Conservation (phyloP, 331 rosid genomes). For the Quercus lobata region DNA sequence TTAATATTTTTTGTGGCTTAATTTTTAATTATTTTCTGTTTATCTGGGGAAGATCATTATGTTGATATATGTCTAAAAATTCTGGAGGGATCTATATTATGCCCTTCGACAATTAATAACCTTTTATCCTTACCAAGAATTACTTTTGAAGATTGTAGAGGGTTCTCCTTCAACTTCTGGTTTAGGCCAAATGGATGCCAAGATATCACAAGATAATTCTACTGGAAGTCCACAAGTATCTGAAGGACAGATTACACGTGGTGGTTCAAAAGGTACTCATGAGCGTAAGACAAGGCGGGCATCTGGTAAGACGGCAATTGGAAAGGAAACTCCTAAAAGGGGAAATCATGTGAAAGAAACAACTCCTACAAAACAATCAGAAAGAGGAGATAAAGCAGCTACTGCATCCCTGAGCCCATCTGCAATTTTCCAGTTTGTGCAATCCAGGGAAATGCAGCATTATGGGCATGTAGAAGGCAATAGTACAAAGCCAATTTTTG, state of each 20-base stretch:
- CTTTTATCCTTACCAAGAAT: neutral
- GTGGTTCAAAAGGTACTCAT: slow-evolving; percentile 57
- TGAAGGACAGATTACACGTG: slow-evolving; percentile 32
- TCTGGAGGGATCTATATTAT: neutral
- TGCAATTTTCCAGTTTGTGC: slow-evolving; percentile 71
- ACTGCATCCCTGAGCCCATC: slow-evolving; percentile 51
- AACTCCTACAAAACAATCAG: slow-evolving; percentile 45
- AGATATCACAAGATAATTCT: slow-evolving; percentile 43
- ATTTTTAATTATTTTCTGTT: neutral
- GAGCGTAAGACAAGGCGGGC: slow-evolving; percentile 71
- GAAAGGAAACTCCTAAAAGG: slow-evolving; percentile 72
- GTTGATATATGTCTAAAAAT: neutral
- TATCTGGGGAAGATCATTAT: neutral
- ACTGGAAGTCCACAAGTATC: slow-evolving; percentile 43
- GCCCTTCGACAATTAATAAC: neutral
- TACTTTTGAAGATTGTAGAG: slow-evolving; percentile 52
- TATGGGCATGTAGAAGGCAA: slow-evolving; percentile 63
- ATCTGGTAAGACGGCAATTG: slow-evolving; percentile 49
- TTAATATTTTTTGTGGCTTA: neutral
- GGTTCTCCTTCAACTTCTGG: slow-evolving; percentile 49
- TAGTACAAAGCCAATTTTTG: slow-evolving; percentile 49
- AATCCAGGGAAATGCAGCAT: slow-evolving; percentile 65
- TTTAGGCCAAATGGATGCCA: slow-evolving; percentile 37
- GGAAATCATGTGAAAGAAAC: slow-evolving; percentile 45
- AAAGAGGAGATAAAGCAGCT: slow-evolving; percentile 51